Base-by-base conservation (phyloP, 176 grass and related monocot species). In the Eremochloa ophiuroides region DNA sequence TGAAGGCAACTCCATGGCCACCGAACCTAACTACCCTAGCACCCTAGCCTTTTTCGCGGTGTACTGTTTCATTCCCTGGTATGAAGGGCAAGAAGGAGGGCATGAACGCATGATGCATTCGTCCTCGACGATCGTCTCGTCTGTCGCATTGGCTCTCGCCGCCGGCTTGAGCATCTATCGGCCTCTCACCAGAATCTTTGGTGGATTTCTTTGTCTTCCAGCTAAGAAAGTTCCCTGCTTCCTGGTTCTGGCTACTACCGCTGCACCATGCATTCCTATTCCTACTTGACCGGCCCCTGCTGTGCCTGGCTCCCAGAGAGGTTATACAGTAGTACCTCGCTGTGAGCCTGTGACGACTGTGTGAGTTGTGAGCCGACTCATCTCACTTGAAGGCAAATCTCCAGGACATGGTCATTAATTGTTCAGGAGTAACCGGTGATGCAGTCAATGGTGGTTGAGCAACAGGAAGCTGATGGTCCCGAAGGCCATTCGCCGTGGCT, bases 1-100 rank as follows among this genome's bases (percentile, higher is more conserved):
- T 89, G 41, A 89, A 89, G 82, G 41, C 87, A 89, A 81, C 82
- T 85, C 77, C 77, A 76, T 69, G 51, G 50, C 50, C 46, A 2
- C 15, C 20, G 29, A 41, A 75, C 69, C 40, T 60, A 48, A 7
- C 4, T 28, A 4, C 65, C 34, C 38, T 56, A 74, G 39, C 62
- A 28, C 56, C 10, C 30, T 7, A 27, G 37, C 1, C 26, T 64
- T 78, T 78, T 78, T 64, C 5, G 3, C 58, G 17, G 17, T 16
- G 15, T 46, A 14, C 14, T 46, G 14, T 4, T 46, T 35, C 34
- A 35, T 35, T 35, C 34, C 34, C 34, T 35, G n/a, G n/a, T n/a
- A n/a, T n/a, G n/a, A n/a, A n/a, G n/a, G n/a, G n/a, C n/a, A n/a
- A n/a, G n/a, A n/a, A n/a, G 10, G 13, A 43, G 41, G 12, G 41